A percentile compares a stretch with the other conserved stretches of the same genome.
Evolutionary conservation across 78 protist species (phyloP).

Genomic region (Protostelium mycophagum): DNA sequence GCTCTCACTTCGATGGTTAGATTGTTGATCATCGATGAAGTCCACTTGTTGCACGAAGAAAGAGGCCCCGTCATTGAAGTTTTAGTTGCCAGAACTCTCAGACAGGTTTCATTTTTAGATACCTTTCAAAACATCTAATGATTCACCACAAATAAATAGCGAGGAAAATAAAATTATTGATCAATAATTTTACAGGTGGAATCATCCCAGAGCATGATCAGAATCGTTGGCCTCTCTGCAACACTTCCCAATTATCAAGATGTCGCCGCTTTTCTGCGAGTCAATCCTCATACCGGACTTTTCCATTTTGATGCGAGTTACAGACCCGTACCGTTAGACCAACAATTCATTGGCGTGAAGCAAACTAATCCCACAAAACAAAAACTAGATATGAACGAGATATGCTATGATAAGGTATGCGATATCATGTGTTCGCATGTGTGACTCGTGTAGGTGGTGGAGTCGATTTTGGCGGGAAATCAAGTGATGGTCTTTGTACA

Average conservation of each 20-base stretch:
- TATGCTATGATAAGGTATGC: slow-evolving; percentile 83
- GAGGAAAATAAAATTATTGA: background rate
- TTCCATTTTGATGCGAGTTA: slow-evolving; percentile 87
- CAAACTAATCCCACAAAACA: slow-evolving; percentile 85
- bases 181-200: slow-evolving; percentile 21
- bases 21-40: slow-evolving; percentile 89
- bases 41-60: slow-evolving; percentile 98
- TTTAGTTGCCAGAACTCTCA: slow-evolving; percentile 87
- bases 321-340: slow-evolving; percentile 97
- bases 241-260: slow-evolving; percentile 99
- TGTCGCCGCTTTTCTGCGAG: slow-evolving; percentile 95
- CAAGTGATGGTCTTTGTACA: slow-evolving; percentile 97
- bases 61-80: slow-evolving; percentile 99
- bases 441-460: background rate
- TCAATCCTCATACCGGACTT: slow-evolving; percentile 71
- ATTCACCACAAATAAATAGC: background rate
- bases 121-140: background rate
- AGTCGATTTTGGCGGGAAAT: slow-evolving; percentile 50
- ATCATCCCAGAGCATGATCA: slow-evolving; percentile 58
- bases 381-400: slow-evolving; percentile 86
- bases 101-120: slow-evolving; percentile 59
- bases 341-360: slow-evolving; percentile 92
- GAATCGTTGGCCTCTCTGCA: slow-evolving; percentile 98
- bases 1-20: slow-evolving; percentile 82
- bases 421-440: slow-evolving; percentile 9